Conservation (phyloP, 257 asterid species). For the Misopates orontium region DNA sequence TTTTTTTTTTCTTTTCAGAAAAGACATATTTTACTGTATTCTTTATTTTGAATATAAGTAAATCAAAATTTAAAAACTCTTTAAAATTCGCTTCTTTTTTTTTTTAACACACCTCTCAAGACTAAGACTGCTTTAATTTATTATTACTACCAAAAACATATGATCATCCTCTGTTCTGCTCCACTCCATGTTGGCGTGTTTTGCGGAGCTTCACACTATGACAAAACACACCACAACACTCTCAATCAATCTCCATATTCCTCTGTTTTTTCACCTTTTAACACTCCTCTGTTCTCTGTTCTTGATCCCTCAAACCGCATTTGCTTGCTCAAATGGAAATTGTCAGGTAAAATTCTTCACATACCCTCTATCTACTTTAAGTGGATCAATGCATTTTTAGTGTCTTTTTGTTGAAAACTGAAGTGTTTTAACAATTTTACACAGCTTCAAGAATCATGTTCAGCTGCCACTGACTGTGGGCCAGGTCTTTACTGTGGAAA, state of each 20-base stretch:
- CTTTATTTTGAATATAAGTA: neutral
- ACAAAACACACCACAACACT: conserved; percentile 32
- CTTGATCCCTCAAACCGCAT: conserved; percentile 34
- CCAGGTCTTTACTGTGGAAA: conserved; percentile 82
- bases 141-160: conserved; percentile 15
- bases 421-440: conserved; percentile 26
- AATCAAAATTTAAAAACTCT: neutral
- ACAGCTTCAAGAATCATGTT: conserved; percentile 78
- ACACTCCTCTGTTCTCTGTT: conserved; percentile 29
- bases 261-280: conserved; percentile 21
- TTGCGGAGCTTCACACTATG: conserved; percentile 40
- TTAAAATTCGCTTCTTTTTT: conserved; percentile 6
- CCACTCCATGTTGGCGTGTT: conserved; percentile 39
- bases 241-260: conserved; percentile 22
- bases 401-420: conserved; percentile 21
- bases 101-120: neutral
- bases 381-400: neutral
- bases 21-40: neutral
- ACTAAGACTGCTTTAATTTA: conserved; percentile 8
- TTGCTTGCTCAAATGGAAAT: conserved; percentile 64
- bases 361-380: neutral
- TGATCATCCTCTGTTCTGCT: conserved; percentile 1
- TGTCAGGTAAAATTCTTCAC: conserved; percentile 55
- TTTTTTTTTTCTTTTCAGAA: too few species aligned
- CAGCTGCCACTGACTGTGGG: conserved; percentile 76